A percentile compares a stretch with the other conserved stretches of the same genome.
Evolutionary conservation across 129 eudicot species (phyloP).

Genomic region (Arctium lappa): DNA sequence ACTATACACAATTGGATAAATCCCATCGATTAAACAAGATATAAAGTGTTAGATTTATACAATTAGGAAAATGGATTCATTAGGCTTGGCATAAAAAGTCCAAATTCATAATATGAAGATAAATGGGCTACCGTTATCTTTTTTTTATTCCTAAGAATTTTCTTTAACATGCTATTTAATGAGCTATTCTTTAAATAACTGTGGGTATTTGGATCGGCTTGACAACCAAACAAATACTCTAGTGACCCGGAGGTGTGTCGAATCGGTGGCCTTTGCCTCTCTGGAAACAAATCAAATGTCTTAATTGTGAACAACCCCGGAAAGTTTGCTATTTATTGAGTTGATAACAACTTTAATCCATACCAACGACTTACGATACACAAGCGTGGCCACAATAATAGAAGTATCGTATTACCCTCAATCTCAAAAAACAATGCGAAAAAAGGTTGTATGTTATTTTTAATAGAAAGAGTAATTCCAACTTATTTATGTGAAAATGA

Average conservation of each 20-base stretch:
- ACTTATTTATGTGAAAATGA: no score
- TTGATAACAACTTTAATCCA: background rate
- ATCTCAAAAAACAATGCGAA: background rate
- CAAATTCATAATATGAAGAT: background rate
- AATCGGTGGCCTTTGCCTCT: background rate
- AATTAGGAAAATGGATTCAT: no score
- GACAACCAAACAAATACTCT: background rate
- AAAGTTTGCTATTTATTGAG: background rate
- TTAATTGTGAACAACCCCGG: background rate
- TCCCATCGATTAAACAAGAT: no score
- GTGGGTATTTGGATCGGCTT: background rate
- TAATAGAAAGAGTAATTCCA: no score
- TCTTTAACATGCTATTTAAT: background rate
- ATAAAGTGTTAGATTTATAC: no score
- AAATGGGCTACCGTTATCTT: background rate
- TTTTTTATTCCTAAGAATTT: background rate
- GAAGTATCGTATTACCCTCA: no score
- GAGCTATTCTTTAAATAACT: background rate
- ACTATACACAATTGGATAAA: no score
- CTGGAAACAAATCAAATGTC: background rate
- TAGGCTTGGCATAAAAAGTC: background rate
- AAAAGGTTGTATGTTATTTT: no score
- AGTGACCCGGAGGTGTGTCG: background rate
- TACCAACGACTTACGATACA: background rate
- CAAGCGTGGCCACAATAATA: background rate